These are phyloP conservation scores for Blastobotrys chiropterorum DNA, from an alignment of 805 yeast species.

Conservation along the genomic window DNA sequence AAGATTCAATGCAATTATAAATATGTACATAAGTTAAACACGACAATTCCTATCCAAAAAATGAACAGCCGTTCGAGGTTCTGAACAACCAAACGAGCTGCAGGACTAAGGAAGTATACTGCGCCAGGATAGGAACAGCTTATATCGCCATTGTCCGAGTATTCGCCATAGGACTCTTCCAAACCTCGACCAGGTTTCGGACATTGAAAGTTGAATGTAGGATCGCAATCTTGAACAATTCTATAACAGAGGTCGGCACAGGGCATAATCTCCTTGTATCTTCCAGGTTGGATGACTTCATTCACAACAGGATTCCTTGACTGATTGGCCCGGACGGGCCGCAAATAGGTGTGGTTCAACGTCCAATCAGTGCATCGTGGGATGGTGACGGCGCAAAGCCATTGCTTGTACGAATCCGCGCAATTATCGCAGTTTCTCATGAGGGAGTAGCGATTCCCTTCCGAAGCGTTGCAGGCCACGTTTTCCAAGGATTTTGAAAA, in stretches of 20 bases:
- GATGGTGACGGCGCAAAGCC: slow-evolving; percentile 86
- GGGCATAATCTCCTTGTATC: slow-evolving; percentile 78
- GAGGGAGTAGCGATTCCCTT: slow-evolving; percentile 64
- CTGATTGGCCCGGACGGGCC: slow-evolving; percentile 40
- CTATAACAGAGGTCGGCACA: slow-evolving; percentile 76
- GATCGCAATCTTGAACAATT: slow-evolving; percentile 78
- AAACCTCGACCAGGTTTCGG: slow-evolving; percentile 38
- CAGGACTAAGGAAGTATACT: slow-evolving; percentile 21
- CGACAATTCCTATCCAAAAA: not conserved
- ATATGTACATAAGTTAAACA: not conserved
- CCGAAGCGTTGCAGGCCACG: slow-evolving; percentile 63
- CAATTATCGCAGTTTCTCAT: slow-evolving; percentile 70
- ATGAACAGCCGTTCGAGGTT: not conserved
- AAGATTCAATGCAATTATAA: slow-evolving; percentile 1
- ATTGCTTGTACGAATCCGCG: slow-evolving; percentile 59
- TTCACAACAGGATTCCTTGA: slow-evolving; percentile 61
- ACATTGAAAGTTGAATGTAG: slow-evolving; percentile 67
- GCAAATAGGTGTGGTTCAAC: slow-evolving; percentile 29
- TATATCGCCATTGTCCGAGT: slow-evolving; percentile 28
- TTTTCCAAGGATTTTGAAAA: slow-evolving; percentile 74
- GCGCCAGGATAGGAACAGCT: slow-evolving; percentile 35
- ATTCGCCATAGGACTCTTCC: slow-evolving; percentile 25
- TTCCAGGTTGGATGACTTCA: slow-evolving; percentile 46
- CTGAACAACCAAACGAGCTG: not conserved
- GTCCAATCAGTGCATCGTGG: slow-evolving; percentile 68